Evolutionary conservation across 1,284 basidiomycete species (phyloP).

Genomic region (Leccinum holopus): DNA sequence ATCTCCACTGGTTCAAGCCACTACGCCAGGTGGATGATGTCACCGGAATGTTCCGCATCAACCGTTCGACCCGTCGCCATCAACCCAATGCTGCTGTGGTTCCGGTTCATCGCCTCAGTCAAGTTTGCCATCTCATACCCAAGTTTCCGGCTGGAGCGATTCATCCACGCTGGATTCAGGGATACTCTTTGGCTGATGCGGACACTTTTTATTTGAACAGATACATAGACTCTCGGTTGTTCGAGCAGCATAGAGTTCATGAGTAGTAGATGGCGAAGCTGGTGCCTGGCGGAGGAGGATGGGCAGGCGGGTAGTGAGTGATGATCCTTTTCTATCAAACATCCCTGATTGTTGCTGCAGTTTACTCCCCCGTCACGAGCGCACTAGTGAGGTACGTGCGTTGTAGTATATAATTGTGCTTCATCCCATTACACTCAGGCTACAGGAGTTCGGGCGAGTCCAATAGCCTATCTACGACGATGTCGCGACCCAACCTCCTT

Average conservation of each 20-base stretch:
- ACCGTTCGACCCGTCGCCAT: neutral
- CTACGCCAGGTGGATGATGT: neutral
- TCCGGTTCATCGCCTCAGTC: neutral
- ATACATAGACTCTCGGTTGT: conserved; percentile 3
- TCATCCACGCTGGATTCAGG: neutral
- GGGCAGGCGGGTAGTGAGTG: too few species aligned
- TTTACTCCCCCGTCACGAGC: too few species aligned
- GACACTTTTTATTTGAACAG: conserved; percentile 12
- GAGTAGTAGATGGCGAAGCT: too few species aligned
- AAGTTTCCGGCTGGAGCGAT: conserved; percentile 3
- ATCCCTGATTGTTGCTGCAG: too few species aligned
- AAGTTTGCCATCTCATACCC: conserved; percentile 14
- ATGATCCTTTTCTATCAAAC: too few species aligned
- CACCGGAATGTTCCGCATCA: conserved; percentile 5
- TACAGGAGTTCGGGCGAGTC: too few species aligned
- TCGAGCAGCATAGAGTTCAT: conserved; percentile 6
- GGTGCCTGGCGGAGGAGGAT: too few species aligned
- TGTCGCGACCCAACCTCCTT: too few species aligned
- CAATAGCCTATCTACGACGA: too few species aligned
- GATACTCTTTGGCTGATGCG: neutral
- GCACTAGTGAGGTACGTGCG: too few species aligned
- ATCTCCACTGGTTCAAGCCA: conserved; percentile 14
- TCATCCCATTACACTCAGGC: too few species aligned
- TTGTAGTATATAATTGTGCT: too few species aligned
- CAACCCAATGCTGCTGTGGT: conserved; percentile 2